These are phyloP conservation scores for Colletotrichum lindemuthianum DNA, from an alignment of 2,329 filamentous ascomycete species.

Conservation along the genomic window DNA sequence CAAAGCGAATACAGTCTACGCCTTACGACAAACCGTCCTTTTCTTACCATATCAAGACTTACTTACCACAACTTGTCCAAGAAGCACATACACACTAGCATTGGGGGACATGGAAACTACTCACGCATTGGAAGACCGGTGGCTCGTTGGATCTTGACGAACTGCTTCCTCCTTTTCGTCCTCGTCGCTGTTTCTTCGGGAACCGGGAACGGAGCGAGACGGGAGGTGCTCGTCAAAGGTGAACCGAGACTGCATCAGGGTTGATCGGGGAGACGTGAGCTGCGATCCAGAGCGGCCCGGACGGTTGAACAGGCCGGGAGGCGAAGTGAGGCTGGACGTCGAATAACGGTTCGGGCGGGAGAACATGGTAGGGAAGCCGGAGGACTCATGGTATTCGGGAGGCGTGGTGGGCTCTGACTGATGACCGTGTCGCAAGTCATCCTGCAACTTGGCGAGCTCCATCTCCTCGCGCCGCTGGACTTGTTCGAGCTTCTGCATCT, in stretches of 20 bases:
- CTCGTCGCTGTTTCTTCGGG: constrained; percentile 90
- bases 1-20: too few relatives aligned
- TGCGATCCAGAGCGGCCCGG: constrained; percentile 81
- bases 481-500: constrained; percentile 89
- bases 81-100: background rate
- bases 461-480: constrained; percentile 85
- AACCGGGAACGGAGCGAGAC: constrained; percentile 86
- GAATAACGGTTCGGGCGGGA: constrained; percentile 90
- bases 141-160: constrained; percentile 74
- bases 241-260: constrained; percentile 67
- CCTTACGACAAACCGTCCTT: too few relatives aligned
- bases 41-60: background rate
- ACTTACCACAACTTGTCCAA: constrained; percentile 33
- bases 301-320: constrained; percentile 78
- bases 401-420: constrained; percentile 97
- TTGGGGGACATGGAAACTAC: constrained; percentile 51
- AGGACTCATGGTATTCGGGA: constrained; percentile 84
- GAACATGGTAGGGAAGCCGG: constrained; percentile 81
- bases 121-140: constrained; percentile 82
- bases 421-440: constrained; percentile 79
- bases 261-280: constrained; percentile 79
- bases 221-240: constrained; percentile 73
- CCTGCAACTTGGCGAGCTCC: constrained; percentile 86
- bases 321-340: constrained; percentile 85
- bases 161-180: constrained; percentile 85